These are phyloP conservation scores for Iris macrosiphon DNA, from an alignment of 106 monocot genomes.

Conservation along the genomic window DNA sequence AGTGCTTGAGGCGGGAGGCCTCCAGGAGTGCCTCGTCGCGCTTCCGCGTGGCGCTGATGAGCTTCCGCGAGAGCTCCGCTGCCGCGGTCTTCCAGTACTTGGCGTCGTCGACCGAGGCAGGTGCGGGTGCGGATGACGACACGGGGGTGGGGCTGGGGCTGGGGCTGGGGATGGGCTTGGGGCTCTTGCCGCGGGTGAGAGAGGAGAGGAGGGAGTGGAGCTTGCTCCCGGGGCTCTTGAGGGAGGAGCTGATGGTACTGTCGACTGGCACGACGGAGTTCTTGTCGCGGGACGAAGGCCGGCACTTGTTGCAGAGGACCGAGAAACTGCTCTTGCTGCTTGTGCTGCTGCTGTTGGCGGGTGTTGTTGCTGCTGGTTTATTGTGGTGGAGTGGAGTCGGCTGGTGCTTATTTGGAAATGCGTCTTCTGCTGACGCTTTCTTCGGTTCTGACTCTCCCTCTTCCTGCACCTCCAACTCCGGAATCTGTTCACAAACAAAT, in stretches of 20 bases:
- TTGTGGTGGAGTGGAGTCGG: constrained; percentile 25
- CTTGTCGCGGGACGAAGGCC: constrained; percentile 57
- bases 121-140: constrained; percentile 31
- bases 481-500: too few relatives aligned
- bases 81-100: constrained; percentile 45
- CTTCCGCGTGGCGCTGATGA: constrained; percentile 48
- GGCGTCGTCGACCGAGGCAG: too few relatives aligned
- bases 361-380: constrained; percentile 3
- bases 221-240: too few relatives aligned
- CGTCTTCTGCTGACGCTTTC: not conserved
- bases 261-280: constrained; percentile 51
- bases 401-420: constrained; percentile 1
- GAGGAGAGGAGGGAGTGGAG: constrained; percentile 39
- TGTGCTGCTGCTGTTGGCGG: not conserved
- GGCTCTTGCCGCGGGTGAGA: constrained; percentile 17
- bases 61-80: constrained; percentile 70
- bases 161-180: constrained; percentile 24
- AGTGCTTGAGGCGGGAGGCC: constrained; percentile 14
- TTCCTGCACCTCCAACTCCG: too few relatives aligned
- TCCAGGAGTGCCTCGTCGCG: constrained; percentile 44
- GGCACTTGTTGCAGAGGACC: constrained; percentile 71
- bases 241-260: too few relatives aligned
- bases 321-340: too few relatives aligned
- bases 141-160: constrained; percentile 45
- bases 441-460: constrained; percentile 4